Percentiles rank a stretch among this genome's conserved stretches.
Conservation (phyloP, 805 yeast genomes). For the Hanseniaspora thailandica region DNA sequence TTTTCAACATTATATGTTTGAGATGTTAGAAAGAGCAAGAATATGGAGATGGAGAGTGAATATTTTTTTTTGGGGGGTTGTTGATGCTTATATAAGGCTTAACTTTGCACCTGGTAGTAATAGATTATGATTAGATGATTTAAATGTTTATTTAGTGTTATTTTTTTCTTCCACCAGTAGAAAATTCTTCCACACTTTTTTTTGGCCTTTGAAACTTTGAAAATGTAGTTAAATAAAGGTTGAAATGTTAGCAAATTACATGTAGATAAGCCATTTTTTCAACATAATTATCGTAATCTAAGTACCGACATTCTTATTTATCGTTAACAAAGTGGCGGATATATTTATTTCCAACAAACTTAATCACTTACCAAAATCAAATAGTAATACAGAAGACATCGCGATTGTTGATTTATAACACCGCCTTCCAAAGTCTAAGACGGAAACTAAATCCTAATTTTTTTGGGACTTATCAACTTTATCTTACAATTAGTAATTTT, state of each 20-base stretch:
- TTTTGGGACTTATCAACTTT: too few species aligned
- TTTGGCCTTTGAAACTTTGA: neutral
- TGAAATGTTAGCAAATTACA: too few species aligned
- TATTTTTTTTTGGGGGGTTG: neutral
- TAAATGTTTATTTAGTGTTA: neutral
- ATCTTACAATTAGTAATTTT: too few species aligned
- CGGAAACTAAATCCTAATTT: neutral
- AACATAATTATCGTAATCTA: neutral
- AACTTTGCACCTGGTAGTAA: neutral
- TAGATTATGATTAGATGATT: neutral
- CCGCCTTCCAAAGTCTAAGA: too few species aligned
- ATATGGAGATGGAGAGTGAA: neutral
- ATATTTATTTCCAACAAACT: too few species aligned
- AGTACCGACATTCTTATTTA: neutral
- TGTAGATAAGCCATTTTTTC: too few species aligned
- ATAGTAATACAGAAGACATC: too few species aligned
- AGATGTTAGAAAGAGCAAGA: neutral
- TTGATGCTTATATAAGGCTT: too few species aligned
- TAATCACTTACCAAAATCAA: too few species aligned
- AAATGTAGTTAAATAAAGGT: neutral
- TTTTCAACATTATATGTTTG: neutral
- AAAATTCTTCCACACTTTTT: neutral
- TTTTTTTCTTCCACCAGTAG: neutral
- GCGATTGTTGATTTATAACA: too few species aligned
- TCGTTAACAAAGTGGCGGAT: too few species aligned